Conservation (phyloP, 1,284 basidiomycete genomes). For the Ceratobasidium sp. region DNA sequence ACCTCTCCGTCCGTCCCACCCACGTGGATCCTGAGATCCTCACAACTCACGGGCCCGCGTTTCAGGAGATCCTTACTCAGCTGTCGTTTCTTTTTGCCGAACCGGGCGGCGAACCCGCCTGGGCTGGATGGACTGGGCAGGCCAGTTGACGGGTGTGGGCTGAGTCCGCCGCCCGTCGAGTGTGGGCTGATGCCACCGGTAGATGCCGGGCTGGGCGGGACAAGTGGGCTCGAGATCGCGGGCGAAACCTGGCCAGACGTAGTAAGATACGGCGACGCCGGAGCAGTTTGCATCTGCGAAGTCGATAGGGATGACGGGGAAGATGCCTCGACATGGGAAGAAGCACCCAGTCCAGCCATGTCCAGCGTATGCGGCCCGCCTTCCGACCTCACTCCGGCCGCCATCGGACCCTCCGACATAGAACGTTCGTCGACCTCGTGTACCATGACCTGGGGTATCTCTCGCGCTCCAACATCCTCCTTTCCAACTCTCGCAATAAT, state of each 20-base stretch:
- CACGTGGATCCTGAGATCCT: constrained; percentile 5
- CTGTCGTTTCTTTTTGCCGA: constrained; percentile 38
- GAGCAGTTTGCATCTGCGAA: neutral
- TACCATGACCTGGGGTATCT: neutral
- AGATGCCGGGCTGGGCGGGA: neutral
- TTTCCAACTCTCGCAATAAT: neutral
- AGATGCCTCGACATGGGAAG: neutral
- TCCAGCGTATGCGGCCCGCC: neutral
- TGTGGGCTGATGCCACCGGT: neutral
- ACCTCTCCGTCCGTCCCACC: neutral
- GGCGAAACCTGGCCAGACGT: neutral
- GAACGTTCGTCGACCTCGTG: neutral
- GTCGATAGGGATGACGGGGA: neutral
- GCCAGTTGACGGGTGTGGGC: neutral
- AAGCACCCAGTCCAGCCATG: neutral
- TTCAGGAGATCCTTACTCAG: constrained; percentile 29
- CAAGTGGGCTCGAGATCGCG: neutral
- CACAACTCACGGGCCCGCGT: constrained; percentile 10
- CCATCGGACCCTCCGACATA: no score
- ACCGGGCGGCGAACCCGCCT: neutral
- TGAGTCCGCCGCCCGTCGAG: no score
- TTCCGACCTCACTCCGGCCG: neutral
- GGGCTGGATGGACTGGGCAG: neutral
- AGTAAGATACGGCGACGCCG: neutral
- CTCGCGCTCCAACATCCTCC: neutral